Evolutionary conservation across 2,329 filamentous ascomycete species (phyloP).

Genomic region (Eutypa lata): DNA sequence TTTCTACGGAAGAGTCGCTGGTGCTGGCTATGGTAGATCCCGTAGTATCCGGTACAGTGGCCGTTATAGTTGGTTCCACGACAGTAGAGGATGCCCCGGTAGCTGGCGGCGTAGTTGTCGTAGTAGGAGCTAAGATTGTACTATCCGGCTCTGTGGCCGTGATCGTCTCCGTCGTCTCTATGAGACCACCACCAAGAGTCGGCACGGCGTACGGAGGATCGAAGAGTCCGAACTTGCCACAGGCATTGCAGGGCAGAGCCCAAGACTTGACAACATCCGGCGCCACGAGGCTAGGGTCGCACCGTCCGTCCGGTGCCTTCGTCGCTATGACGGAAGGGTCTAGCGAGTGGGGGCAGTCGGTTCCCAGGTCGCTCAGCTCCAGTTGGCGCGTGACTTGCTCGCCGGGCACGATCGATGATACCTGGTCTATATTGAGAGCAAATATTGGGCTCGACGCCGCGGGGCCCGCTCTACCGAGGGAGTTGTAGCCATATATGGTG

Average conservation of each 20-base stretch:
- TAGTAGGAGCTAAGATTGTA: constrained; percentile 9
- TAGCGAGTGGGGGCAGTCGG: constrained; percentile 29
- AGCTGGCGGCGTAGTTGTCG: constrained; percentile 11
- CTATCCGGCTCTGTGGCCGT: constrained; percentile 10
- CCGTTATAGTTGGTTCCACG: background rate
- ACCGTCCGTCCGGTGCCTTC: constrained; percentile 23
- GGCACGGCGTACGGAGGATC: constrained; percentile 38
- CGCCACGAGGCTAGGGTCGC: constrained; percentile 32
- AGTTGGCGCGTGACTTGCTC: constrained; percentile 24
- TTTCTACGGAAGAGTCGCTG: background rate
- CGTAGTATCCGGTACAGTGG: background rate
- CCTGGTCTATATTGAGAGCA: constrained; percentile 28
- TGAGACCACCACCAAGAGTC: constrained; percentile 24
- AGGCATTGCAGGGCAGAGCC: constrained; percentile 33
- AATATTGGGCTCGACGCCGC: constrained; percentile 28
- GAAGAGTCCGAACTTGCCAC: constrained; percentile 34
- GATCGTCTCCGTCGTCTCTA: constrained; percentile 13
- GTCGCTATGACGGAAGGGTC: constrained; percentile 26
- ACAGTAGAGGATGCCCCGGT: constrained; percentile 12
- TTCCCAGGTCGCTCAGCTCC: constrained; percentile 31
- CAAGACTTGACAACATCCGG: constrained; percentile 28
- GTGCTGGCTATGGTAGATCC: background rate
- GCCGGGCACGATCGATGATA: constrained; percentile 31
- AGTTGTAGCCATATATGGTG: constrained; percentile 32
- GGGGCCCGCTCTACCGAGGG: constrained; percentile 26